A percentile compares a stretch with the other conserved stretches of the same genome.
These are phyloP conservation scores for Rhipidocladum racemiflorum DNA, from an alignment of 176 grass and related monocot genomes.

Conservation along the genomic window DNA sequence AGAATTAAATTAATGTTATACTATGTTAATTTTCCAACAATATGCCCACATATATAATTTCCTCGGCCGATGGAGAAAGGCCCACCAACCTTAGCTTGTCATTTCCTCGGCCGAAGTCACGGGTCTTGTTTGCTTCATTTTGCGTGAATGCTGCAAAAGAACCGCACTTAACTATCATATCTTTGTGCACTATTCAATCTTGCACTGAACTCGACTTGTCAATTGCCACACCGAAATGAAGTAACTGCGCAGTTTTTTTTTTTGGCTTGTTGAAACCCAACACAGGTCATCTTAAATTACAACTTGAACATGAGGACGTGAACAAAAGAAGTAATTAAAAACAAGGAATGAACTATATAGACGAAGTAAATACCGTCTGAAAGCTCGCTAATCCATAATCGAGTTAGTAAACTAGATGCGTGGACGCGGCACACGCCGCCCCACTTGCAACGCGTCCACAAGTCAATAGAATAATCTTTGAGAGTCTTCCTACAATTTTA, in stretches of 20 bases:
- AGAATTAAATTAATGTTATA: too few species aligned
- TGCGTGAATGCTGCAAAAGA: not conserved
- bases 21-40: too few species aligned
- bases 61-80: too few species aligned
- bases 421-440: too few species aligned
- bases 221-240: not conserved
- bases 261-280: too few species aligned
- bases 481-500: too few species aligned
- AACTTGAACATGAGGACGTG: not conserved
- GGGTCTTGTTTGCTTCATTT: slow-evolving; percentile 1
- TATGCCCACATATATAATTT: too few species aligned
- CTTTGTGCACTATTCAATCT: not conserved
- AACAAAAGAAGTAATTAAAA: not conserved
- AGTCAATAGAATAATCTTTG: too few species aligned
- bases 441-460: too few species aligned
- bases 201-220: not conserved
- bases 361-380: not conserved
- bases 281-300: not conserved
- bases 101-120: slow-evolving; percentile 8
- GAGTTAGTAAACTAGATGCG: too few species aligned
- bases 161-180: not conserved
- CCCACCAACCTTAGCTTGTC: not conserved
- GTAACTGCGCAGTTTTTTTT: too few species aligned
- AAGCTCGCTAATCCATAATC: not conserved
- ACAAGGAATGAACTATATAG: not conserved